Conservation (phyloP, 1,284 basidiomycete genomes). For the Marasmius tenuissimus region DNA sequence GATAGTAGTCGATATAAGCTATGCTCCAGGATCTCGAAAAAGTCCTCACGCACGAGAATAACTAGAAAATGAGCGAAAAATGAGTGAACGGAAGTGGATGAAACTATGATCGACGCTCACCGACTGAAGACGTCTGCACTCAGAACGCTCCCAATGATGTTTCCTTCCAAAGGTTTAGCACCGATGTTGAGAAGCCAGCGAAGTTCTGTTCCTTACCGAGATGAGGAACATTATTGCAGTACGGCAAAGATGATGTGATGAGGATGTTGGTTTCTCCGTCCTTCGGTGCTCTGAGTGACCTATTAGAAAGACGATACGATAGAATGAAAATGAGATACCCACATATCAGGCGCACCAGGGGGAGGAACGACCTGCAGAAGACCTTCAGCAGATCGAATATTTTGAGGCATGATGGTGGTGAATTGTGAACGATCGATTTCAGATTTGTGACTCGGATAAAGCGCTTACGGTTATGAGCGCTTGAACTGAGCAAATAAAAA, state of each 20-base stretch:
- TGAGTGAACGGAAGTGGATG: neutral
- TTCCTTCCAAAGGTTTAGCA: slow-evolving; percentile 52
- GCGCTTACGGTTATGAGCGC: neutral
- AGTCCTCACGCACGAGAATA: slow-evolving; percentile 60
- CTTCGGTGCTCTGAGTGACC: slow-evolving; percentile 68
- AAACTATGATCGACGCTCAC: slow-evolving; percentile 44
- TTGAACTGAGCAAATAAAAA: neutral
- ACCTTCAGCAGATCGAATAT: slow-evolving; percentile 62
- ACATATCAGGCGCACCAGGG: slow-evolving; percentile 52
- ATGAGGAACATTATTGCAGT: slow-evolving; percentile 99
- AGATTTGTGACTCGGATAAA: neutral
- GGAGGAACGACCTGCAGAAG: slow-evolving; percentile 56
- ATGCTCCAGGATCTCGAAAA: neutral
- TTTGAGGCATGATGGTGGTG: slow-evolving; percentile 53
- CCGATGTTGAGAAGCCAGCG: neutral
- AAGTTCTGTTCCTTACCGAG: slow-evolving; percentile 57
- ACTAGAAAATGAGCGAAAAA: slow-evolving; percentile 31
- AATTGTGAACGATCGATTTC: neutral
- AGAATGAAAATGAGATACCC: slow-evolving; percentile 18
- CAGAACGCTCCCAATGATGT: slow-evolving; percentile 96
- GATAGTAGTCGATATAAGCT: slow-evolving; percentile 2
- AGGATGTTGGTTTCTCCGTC: slow-evolving; percentile 86
- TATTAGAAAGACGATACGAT: slow-evolving; percentile 3
- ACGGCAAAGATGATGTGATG: slow-evolving; percentile 95
- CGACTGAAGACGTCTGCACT: slow-evolving; percentile 97